A percentile compares a stretch with the other conserved stretches of the same genome.
Evolutionary conservation across 2,329 filamentous ascomycete species (phyloP).

Genomic region (Ophiocordyceps camponoti-rufipedis): DNA sequence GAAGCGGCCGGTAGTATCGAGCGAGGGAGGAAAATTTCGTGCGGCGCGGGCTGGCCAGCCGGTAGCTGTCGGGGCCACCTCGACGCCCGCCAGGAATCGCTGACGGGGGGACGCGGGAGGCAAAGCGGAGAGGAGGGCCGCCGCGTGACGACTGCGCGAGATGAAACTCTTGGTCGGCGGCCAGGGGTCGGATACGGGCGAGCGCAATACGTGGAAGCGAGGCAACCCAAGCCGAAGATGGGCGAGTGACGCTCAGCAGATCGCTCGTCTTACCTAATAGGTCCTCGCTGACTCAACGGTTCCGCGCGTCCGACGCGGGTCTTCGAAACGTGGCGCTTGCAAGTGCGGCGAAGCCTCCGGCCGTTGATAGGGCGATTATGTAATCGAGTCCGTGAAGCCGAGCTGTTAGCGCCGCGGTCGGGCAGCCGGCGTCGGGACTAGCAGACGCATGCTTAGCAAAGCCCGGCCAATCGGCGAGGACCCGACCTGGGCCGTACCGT

Average conservation of each 20-base stretch:
- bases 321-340: neutral
- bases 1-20: neutral
- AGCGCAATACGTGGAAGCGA: constrained; percentile 6
- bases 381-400: neutral
- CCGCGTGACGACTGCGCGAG: constrained; percentile 2
- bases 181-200: constrained; percentile 2
- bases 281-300: constrained; percentile 1
- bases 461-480: neutral
- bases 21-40: constrained; percentile 15
- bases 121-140: constrained; percentile 2
- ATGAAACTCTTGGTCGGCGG: constrained; percentile 3
- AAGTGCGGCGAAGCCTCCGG: too few species aligned
- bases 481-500: neutral
- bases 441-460: neutral
- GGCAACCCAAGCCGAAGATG: constrained; percentile 5
- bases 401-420: neutral
- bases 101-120: neutral
- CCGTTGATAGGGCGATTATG: neutral
- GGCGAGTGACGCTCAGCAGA: constrained; percentile 3
- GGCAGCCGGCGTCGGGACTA: neutral
- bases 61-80: constrained; percentile 3
- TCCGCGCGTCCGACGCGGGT: too few species aligned
- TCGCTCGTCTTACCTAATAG: constrained; percentile 14
- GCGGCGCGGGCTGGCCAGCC: constrained; percentile 5
- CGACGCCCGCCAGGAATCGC: constrained; percentile 2